These are phyloP conservation scores for Cinnamomum micranthum DNA, from an alignment of 164 flowering plant genomes.

Conservation along the genomic window DNA sequence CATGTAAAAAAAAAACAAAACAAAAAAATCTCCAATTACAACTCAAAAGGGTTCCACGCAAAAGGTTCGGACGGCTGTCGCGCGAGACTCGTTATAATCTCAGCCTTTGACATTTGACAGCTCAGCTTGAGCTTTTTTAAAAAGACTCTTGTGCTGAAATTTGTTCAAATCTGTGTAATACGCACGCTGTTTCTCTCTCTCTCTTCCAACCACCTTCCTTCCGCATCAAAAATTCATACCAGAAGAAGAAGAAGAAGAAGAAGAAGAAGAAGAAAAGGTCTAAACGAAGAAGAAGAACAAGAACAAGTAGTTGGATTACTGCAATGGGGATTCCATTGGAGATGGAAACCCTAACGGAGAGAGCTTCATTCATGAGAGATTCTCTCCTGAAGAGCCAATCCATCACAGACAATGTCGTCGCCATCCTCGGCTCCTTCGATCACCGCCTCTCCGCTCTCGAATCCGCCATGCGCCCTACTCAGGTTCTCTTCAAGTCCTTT, in stretches of 20 bases:
- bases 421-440: slow-evolving; percentile 89
- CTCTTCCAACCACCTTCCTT: background rate
- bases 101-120: too few species aligned
- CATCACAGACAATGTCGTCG: slow-evolving; percentile 74
- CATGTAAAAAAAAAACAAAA: too few species aligned
- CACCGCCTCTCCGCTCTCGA: slow-evolving; percentile 97
- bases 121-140: too few species aligned
- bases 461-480: slow-evolving; percentile 97
- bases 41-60: too few species aligned
- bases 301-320: background rate
- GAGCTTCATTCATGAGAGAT: slow-evolving; percentile 63
- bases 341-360: slow-evolving; percentile 54
- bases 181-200: too few species aligned
- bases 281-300: slow-evolving; percentile 2
- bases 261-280: background rate
- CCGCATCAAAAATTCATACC: background rate
- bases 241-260: slow-evolving; percentile 1
- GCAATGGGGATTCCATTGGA: slow-evolving; percentile 46
- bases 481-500: slow-evolving; percentile 35
- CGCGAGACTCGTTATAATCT: too few species aligned
- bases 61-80: too few species aligned
- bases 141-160: too few species aligned
- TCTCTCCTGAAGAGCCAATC: slow-evolving; percentile 84
- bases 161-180: too few species aligned
- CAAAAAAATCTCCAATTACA: too few species aligned